Percentiles rank a stretch among this genome's conserved stretches.
These are phyloP conservation scores for Aspergillus eucalypticola DNA, from an alignment of 2,329 filamentous ascomycete species.

Conservation along the genomic window DNA sequence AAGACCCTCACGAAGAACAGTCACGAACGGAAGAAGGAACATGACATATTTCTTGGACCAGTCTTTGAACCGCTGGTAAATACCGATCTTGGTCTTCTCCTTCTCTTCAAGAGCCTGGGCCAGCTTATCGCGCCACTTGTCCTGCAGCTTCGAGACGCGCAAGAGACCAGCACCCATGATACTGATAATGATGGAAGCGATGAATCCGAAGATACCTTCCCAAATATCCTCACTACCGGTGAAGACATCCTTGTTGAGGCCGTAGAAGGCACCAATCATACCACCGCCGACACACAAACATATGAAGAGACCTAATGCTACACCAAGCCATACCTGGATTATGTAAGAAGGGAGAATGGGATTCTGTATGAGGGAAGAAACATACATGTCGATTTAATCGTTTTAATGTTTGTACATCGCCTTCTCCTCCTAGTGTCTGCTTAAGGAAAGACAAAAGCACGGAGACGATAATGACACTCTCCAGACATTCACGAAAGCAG, in stretches of 20 bases:
- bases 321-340: slow-evolving; percentile 67
- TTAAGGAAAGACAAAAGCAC: slow-evolving; percentile 85
- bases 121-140: slow-evolving; percentile 85
- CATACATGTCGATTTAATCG: slow-evolving; percentile 64
- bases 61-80: slow-evolving; percentile 55
- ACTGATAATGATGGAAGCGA: slow-evolving; percentile 78
- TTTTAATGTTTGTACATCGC: slow-evolving; percentile 66
- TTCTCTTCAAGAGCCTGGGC: slow-evolving; percentile 64
- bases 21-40: slow-evolving; percentile 83
- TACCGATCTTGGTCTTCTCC: slow-evolving; percentile 39
- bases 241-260: slow-evolving; percentile 67
- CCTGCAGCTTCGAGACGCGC: slow-evolving; percentile 77
- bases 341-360: neutral
- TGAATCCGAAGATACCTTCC: slow-evolving; percentile 74
- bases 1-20: slow-evolving; percentile 37
- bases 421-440: slow-evolving; percentile 69
- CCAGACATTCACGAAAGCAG: slow-evolving; percentile 80
- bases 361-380: neutral
- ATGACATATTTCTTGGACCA: slow-evolving; percentile 79
- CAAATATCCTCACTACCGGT: slow-evolving; percentile 71
- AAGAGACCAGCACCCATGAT: slow-evolving; percentile 78
- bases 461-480: slow-evolving; percentile 81
- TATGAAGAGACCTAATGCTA: slow-evolving; percentile 62
- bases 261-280: slow-evolving; percentile 74
- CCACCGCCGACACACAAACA: slow-evolving; percentile 66